Conservation (phyloP, 129 eudicot genomes). For the Flaveria bidentis region DNA sequence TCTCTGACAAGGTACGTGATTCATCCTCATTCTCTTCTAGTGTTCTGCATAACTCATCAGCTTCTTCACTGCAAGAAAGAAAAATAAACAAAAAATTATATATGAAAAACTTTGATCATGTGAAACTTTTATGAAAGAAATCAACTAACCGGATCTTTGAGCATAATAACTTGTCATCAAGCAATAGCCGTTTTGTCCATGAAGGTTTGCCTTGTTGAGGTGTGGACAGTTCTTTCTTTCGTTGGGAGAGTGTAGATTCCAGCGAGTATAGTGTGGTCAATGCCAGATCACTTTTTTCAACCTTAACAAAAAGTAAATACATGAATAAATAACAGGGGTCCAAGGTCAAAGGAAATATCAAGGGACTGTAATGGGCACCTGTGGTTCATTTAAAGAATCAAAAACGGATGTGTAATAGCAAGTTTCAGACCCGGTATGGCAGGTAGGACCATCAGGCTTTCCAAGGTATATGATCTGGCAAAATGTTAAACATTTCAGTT, state of each 20-base stretch:
- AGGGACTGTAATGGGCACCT: slow-evolving; percentile 40
- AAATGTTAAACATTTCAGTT: slow-evolving; percentile 9
- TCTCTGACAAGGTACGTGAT: slow-evolving; percentile 75
- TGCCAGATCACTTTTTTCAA: slow-evolving; percentile 52
- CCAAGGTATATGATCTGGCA: slow-evolving; percentile 73
- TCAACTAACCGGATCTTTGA: slow-evolving; percentile 65
- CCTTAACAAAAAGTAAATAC: slow-evolving; percentile 38
- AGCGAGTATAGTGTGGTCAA: slow-evolving; percentile 71
- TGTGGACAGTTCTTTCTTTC: slow-evolving; percentile 57
- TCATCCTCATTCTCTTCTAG: slow-evolving; percentile 76
- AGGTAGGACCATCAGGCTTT: slow-evolving; percentile 84
- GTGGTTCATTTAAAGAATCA: slow-evolving; percentile 40
- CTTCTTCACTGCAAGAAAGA: slow-evolving; percentile 65
- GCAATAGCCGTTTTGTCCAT: slow-evolving; percentile 83
- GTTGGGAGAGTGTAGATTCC: slow-evolving; percentile 69
- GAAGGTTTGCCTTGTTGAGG: slow-evolving; percentile 66
- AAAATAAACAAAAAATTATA: neutral
- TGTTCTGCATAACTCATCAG: slow-evolving; percentile 82
- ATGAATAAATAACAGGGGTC: neutral
- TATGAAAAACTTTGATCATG: neutral
- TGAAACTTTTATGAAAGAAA: neutral
- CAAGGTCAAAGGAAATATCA: neutral
- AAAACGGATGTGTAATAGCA: slow-evolving; percentile 79
- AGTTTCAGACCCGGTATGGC: slow-evolving; percentile 87
- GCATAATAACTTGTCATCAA: slow-evolving; percentile 73